These are phyloP conservation scores for Guadua angustifolia DNA, from an alignment of 176 grass and related monocot species.

Conservation along the genomic window DNA sequence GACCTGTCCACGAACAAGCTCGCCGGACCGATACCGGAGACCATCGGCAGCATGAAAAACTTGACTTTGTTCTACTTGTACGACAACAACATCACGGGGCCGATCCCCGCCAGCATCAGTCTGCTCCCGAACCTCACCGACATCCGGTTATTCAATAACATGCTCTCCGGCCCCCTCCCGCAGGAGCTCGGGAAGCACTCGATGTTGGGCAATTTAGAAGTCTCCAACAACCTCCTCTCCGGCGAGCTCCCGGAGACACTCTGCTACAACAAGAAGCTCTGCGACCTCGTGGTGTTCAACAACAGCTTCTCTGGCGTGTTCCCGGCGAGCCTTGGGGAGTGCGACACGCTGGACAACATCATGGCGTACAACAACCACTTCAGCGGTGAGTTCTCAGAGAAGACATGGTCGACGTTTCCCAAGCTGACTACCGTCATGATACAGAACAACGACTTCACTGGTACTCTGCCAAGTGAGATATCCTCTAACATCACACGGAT, in stretches of 20 bases:
- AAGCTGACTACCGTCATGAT: constrained; percentile 33
- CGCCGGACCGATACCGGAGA: constrained; percentile 43
- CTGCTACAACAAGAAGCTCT: too few relatives aligned
- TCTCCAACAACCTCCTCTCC: too few relatives aligned
- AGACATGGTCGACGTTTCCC: constrained; percentile 45
- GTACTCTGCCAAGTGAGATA: constrained; percentile 45
- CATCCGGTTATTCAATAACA: too few relatives aligned
- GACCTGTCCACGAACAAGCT: neutral
- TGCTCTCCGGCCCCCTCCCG: too few relatives aligned
- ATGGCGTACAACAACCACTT: constrained; percentile 50
- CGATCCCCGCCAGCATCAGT: too few relatives aligned
- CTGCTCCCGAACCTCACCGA: too few relatives aligned
- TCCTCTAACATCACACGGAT: constrained; percentile 33
- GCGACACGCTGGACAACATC: constrained; percentile 39
- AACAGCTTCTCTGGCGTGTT: constrained; percentile 54
- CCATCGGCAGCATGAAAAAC: constrained; percentile 43
- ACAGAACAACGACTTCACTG: constrained; percentile 54
- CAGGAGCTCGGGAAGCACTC: too few relatives aligned
- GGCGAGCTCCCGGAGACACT: too few relatives aligned
- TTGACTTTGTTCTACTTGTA: constrained; percentile 38
- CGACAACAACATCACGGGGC: neutral
- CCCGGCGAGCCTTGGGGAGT: constrained; percentile 39
- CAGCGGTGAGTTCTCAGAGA: constrained; percentile 45
- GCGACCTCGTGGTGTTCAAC: constrained; percentile 35
- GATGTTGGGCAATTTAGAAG: too few relatives aligned